Base-by-base conservation (phyloP, 345 rosid species). In the Mallotus nudiflorus region DNA sequence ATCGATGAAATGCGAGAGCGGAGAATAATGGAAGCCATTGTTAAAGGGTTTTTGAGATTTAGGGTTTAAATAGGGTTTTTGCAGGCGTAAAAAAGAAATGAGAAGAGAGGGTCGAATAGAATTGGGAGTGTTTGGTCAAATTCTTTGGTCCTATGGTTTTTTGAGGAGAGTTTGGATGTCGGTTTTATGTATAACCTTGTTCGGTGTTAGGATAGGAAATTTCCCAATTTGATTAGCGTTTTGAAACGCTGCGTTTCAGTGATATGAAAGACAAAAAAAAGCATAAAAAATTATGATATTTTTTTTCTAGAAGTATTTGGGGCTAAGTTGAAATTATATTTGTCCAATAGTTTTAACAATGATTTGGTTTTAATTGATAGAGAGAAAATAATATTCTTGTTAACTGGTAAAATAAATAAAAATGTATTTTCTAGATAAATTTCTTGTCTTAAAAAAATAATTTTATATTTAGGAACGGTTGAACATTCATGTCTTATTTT, bases 1-100 rank as follows among this genome's bases (percentile, higher is more conserved):
- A 49, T 61, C 7, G 87, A 75, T 52, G 65, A 9, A 12, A 83
- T n/a, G 25, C 92, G 90, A 57, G 89, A 85, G 74, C 93, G 90
- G 52, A 79, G 73, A 59, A 81, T 66, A 16, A 72, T 56, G 18
- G 87, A 82, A 61, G 82, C 82, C 98, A 89, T 91, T 78, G 27
- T 35, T 54, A 12, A 49, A 0, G 14, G 0, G 16, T 40, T 44
- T 12, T 40, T 13, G 29, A 54, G 50, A 4, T 28, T 13, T 42
- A 15, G 71, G 80, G 78, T 46, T 69, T 65, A 15, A 62, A 74
- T 54, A 74, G 78, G 85, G 82, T 69, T 82, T 58, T 72, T 77
- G 65, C 6, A 13, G 9, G 40, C 29, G 3, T 16, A 19, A 4
- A 6, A 14, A 19, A 52, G 14, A 12, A 3, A 33, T 20, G 58